These are phyloP conservation scores for Avena atlantica DNA, from an alignment of 176 grass and related monocot genomes.

Conservation along the genomic window DNA sequence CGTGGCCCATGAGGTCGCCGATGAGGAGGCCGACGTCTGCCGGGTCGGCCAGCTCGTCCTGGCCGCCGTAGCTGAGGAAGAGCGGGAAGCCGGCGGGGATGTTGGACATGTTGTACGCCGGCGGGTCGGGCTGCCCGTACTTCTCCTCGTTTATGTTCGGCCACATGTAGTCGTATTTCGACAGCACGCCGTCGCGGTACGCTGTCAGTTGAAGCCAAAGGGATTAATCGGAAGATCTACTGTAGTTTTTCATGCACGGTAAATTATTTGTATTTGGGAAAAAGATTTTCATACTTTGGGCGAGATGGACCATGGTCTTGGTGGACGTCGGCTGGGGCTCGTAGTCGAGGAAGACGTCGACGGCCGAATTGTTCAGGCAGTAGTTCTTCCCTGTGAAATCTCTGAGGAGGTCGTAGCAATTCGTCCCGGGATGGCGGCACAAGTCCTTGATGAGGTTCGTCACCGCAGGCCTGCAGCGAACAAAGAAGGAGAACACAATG, in stretches of 20 bases:
- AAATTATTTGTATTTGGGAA: neutral
- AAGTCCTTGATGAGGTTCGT: slow-evolving; percentile 51
- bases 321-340: slow-evolving; percentile 87
- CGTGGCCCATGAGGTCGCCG: slow-evolving; percentile 60
- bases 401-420: slow-evolving; percentile 73
- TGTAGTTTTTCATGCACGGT: neutral
- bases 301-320: slow-evolving; percentile 87
- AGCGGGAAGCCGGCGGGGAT: slow-evolving; percentile 64
- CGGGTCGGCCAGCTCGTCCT: slow-evolving; percentile 65
- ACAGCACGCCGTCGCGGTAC: slow-evolving; percentile 65
- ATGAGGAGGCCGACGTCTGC: slow-evolving; percentile 59
- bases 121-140: slow-evolving; percentile 63
- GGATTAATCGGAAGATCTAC: neutral
- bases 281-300: slow-evolving; percentile 60
- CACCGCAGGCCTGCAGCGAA: slow-evolving; percentile 48
- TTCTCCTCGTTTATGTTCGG: slow-evolving; percentile 55
- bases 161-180: slow-evolving; percentile 70
- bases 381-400: slow-evolving; percentile 81
- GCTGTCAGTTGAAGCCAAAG: slow-evolving; percentile 40
- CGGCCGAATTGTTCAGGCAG: slow-evolving; percentile 78
- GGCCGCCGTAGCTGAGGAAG: slow-evolving; percentile 85
- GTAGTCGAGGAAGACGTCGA: slow-evolving; percentile 76
- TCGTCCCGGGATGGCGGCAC: slow-evolving; percentile 52
- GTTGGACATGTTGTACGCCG: slow-evolving; percentile 60
- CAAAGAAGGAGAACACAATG: neutral